Percentiles rank a stretch among this genome's conserved stretches.
Conservation (phyloP, 371 early-diverging fungal genomes). For the Batkoa obscura region DNA sequence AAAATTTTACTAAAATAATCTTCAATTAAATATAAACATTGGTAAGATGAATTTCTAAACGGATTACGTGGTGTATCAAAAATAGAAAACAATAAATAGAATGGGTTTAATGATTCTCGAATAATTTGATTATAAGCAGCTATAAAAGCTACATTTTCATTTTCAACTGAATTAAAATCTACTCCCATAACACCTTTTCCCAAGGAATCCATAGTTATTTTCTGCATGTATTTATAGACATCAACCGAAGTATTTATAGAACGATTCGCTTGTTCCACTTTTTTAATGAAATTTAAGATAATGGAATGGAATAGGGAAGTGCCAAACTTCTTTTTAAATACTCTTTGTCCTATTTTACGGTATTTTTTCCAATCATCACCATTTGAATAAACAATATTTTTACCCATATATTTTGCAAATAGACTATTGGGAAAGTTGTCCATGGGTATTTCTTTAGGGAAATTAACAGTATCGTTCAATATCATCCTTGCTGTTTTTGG, state of each 20-base stretch:
- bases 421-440: too few species aligned
- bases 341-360: too few species aligned
- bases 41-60: neutral
- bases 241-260: slow-evolving; percentile 3
- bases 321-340: too few species aligned
- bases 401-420: too few species aligned
- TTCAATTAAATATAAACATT: neutral
- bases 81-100: neutral
- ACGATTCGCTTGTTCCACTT: too few species aligned
- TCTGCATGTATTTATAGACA: neutral
- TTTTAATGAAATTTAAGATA: too few species aligned
- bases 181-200: neutral
- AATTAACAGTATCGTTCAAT: too few species aligned
- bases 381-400: too few species aligned
- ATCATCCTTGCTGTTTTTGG: too few species aligned
- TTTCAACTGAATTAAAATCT: neutral
- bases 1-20: neutral
- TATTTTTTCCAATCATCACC: too few species aligned
- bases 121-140: neutral
- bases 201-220: neutral
- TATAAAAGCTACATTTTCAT: neutral
- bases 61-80: neutral
- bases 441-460: too few species aligned
- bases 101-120: neutral
- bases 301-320: too few species aligned